Evolutionary conservation across 768 basidiomycete species (phyloP).

Genomic region (Collybiopsis confluens): DNA sequence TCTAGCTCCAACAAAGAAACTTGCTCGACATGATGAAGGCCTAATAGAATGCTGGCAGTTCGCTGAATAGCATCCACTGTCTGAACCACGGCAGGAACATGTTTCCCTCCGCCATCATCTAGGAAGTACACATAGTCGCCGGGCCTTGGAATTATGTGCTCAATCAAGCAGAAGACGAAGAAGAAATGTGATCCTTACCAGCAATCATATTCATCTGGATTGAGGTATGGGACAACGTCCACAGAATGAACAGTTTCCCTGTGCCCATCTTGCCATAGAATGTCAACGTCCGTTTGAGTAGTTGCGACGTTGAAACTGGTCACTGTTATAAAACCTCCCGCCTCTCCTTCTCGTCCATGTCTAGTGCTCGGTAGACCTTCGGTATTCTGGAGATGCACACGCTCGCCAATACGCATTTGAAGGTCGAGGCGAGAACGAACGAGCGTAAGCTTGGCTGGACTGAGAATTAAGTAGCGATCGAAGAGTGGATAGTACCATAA

Average conservation of each 20-base stretch:
- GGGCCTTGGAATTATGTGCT: conserved; percentile 50
- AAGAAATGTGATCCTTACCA: conserved; percentile 48
- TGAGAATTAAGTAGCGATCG: neutral
- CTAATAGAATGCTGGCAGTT: conserved; percentile 61
- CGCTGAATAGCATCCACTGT: conserved; percentile 68
- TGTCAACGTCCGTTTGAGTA: conserved; percentile 61
- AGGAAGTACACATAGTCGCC: conserved; percentile 89
- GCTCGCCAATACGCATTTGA: conserved; percentile 71
- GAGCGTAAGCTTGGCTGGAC: conserved; percentile 47
- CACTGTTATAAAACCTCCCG: conserved; percentile 44
- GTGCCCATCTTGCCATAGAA: conserved; percentile 88
- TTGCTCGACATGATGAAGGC: conserved; percentile 52
- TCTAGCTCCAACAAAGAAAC: conserved; percentile 88
- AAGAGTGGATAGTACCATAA: neutral
- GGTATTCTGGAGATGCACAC: conserved; percentile 54
- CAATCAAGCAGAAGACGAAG: neutral
- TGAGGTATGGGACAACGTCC: conserved; percentile 75
- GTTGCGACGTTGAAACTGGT: conserved; percentile 62
- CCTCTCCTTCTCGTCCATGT: conserved; percentile 53
- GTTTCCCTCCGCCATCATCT: conserved; percentile 59
- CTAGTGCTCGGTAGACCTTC: conserved; percentile 46
- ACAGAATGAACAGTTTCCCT: conserved; percentile 56
- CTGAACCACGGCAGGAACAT: conserved; percentile 69
- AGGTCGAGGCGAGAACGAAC: conserved; percentile 56
- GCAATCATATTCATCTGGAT: conserved; percentile 89